Evolutionary conservation across 2,329 filamentous ascomycete species (phyloP), one percentile per base, ranked within the genome.

Genomic region (Dendrostoma leiphaemia): DNA sequence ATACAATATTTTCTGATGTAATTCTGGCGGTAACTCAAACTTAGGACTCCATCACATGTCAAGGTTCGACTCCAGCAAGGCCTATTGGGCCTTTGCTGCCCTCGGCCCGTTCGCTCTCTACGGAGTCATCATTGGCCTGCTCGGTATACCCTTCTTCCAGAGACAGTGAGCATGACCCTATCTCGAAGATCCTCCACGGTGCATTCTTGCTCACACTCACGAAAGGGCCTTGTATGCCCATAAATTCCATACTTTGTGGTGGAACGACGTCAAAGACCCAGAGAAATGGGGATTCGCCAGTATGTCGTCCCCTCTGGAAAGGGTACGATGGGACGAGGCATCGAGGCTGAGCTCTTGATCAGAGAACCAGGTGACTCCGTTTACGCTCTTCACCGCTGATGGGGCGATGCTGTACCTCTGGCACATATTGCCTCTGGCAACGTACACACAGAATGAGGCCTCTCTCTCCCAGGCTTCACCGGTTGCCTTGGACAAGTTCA

Each of bases 291-390:
- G 92, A 0, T 97, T 96, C 69, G 84, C 90, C 51, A 89, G 90
- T 93, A 70, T 66, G 79, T 70, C 32, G 34, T 6, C 12, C 12
- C 32, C 19, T 23, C 15, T 43, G 13, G 28, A 29, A 45, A 46
- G 24, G 45, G 12, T 6, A 19, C 15, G 15, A 40, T 9, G 1
- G 4, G 1, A 4, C 21, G 17, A 5, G 2, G 32, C 3, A 3
- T 15, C 4, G 12, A n/a, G n/a, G 6, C 17, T 40, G 29, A 58
- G 67, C 52, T 64, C 24, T 7, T 43, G 1, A 41, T 2, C 62
- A 93, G 89, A 84, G 66, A 91, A 91, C 62, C 93, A 97, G 72
- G 88, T 96, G 3, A 91, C 90, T 6, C 89, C 93, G 0, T 97
- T 97, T 68, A 84, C 82, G 45, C 72, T 97, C 34, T 74, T 72